A percentile compares a stretch with the other conserved stretches of the same genome.
phyloP scores from a whole-genome alignment of 2,329 filamentous ascomycete genomes.

The Alternaria metachromatica region DNA sequence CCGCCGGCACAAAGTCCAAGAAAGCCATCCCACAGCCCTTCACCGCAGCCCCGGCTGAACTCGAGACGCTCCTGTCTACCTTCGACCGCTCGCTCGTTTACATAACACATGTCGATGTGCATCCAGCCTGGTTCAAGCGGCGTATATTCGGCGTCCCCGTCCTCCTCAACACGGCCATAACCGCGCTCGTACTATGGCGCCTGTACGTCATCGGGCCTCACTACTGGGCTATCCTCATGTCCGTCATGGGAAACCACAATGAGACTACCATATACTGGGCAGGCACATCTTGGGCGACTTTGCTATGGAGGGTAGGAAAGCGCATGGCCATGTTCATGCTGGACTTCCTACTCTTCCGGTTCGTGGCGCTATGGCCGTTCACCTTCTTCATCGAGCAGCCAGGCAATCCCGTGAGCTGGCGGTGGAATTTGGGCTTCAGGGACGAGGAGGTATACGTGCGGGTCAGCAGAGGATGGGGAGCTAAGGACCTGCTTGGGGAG shows the following conservation, averaged over 20 bases:
- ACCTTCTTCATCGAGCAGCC: conserved; percentile 67
- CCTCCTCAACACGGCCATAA: conserved; percentile 74
- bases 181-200: conserved; percentile 70
- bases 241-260: conserved; percentile 70
- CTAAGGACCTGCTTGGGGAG: conserved; percentile 60
- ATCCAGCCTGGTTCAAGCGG: conserved; percentile 73
- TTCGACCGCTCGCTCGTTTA: conserved; percentile 77
- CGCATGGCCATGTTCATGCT: conserved; percentile 72
- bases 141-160: conserved; percentile 84
- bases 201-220: conserved; percentile 72
- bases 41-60: conserved; percentile 66
- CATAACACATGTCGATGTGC: conserved; percentile 80
- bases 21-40: conserved; percentile 60
- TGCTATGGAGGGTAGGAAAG: conserved; percentile 63
- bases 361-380: conserved; percentile 56
- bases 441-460: conserved; percentile 82
- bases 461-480: conserved; percentile 76
- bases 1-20: conserved; percentile 2
- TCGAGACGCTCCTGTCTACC: conserved; percentile 69
- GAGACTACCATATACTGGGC: conserved; percentile 68
- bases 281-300: conserved; percentile 60
- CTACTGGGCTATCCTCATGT: conserved; percentile 72
- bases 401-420: conserved; percentile 73
- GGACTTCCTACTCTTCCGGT: conserved; percentile 67
- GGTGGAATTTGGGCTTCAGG: conserved; percentile 76